Base-by-base conservation (phyloP, 768 basidiomycete genomes). In the Daedaleopsis nitida region DNA sequence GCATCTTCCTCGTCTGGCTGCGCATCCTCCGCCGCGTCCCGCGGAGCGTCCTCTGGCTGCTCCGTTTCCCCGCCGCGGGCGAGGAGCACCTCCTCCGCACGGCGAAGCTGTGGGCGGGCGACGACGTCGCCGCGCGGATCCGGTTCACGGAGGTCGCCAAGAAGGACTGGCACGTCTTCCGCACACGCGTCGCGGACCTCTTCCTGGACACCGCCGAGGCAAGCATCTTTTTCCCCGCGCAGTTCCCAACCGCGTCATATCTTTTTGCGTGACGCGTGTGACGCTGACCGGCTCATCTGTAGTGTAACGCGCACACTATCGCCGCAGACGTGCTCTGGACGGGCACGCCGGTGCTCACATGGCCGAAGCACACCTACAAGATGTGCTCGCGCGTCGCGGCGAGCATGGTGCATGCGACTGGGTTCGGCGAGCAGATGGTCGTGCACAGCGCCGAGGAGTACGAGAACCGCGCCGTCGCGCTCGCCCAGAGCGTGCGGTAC, bases 301-400 rank as follows among this genome's bases (percentile, higher is more conserved):
- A 82, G 81, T 82, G 82, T 66, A 83, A 80, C 59, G 82, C 82
- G 17, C 82, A 83, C 56, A 83, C 82, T 5, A 77, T 81, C 42
- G 78, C 81, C 13, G 76, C 78, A 13, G 82, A 83, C 66, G 78
- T 83, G 37, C 70, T 83, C 24, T 83, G 81, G 82, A 74, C 80
- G 0, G 81, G 82, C 10, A 83, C 82, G 1, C 82, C 82, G 32
- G 73, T 83, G 39, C 65, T 83, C 32, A 81, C 82, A 19, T 82
- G 71, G 73, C 79, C 81, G 8, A 76, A 72, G 58, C 76, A 83
- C 59, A 60, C 66, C 42, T 73, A 79, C 64, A 83, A 81, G 66
- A 83, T 83, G 80, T 78, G 76, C 56, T 81, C 80, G 17, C 76
- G 82, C 8, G 82, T 83, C 27, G 81, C 75, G 3, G 79, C 82